Conservation (phyloP, 768 basidiomycete genomes). For the Trametes coccinea region DNA sequence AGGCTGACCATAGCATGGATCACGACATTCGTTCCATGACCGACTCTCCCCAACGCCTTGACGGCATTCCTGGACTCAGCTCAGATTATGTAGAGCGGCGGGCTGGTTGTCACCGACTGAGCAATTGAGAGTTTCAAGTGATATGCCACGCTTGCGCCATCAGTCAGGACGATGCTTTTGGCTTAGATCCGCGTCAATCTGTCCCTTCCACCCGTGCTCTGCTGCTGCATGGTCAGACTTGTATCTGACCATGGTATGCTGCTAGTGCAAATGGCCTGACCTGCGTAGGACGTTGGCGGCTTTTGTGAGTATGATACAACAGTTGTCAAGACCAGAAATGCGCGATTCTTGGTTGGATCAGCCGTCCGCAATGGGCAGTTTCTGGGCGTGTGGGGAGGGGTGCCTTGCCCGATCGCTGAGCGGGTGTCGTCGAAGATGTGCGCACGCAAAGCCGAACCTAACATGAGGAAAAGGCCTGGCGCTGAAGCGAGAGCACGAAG, state of each 20-base stretch:
- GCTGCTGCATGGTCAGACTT: slow-evolving; percentile 6
- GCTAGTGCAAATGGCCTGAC: background rate
- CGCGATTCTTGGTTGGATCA: background rate
- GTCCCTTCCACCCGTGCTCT: background rate
- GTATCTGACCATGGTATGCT: background rate
- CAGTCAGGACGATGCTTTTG: background rate
- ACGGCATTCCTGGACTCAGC: no score
- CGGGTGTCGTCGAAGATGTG: background rate
- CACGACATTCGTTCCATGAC: no score
- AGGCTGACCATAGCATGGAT: no score
- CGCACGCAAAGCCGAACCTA: background rate
- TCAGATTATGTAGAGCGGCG: no score
- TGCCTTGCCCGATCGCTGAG: slow-evolving; percentile 5
- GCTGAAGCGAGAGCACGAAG: slow-evolving; percentile 20
- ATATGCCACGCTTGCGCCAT: no score
- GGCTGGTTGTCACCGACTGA: no score
- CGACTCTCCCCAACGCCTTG: no score
- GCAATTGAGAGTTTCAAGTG: no score
- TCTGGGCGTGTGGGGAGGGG: background rate
- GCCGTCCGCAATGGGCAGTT: background rate
- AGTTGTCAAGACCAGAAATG: background rate
- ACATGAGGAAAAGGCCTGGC: slow-evolving; percentile 22
- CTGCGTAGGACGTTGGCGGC: background rate
- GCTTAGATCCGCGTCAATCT: slow-evolving; percentile 3
- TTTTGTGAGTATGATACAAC: background rate